A percentile compares a stretch with the other conserved stretches of the same genome.
Conservation (phyloP, 768 basidiomycete species). For the Saitozyma sp. region DNA sequence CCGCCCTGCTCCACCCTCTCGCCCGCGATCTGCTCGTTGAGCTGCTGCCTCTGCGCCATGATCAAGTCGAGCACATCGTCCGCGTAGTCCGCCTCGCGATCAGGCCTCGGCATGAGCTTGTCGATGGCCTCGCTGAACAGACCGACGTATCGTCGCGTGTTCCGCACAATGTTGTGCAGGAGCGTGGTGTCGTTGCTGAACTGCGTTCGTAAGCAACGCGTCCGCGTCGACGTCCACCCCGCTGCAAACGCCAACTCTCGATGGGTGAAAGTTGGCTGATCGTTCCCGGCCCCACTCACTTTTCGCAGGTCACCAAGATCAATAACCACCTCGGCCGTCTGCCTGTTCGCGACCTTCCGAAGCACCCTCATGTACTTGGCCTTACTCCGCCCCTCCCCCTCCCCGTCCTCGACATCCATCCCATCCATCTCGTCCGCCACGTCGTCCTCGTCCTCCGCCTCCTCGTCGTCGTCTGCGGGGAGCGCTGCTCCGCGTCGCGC, state of each 20-base stretch:
- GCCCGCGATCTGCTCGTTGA: conserved; percentile 65
- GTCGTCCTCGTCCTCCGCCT: conserved; percentile 43
- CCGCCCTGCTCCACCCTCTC: conserved; percentile 39
- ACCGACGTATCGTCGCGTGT: conserved; percentile 83
- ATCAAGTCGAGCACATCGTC: conserved; percentile 97
- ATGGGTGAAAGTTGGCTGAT: conserved; percentile 8
- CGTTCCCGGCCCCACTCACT: conserved; percentile 55
- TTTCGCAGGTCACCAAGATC: conserved; percentile 83
- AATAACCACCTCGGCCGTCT: conserved; percentile 82
- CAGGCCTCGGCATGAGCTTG: conserved; percentile 80
- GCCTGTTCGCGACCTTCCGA: conserved; percentile 73
- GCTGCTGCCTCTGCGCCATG: conserved; percentile 84
- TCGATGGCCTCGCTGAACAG: conserved; percentile 91
- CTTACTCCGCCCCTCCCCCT: conserved; percentile 27
- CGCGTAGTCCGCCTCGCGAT: conserved; percentile 74
- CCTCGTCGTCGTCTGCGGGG: conserved; percentile 40
- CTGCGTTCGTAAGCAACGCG: conserved; percentile 45
- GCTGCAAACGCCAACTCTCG: not conserved
- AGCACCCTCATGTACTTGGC: conserved; percentile 51
- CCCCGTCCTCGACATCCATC: conserved; percentile 56
- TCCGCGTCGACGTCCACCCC: not conserved
- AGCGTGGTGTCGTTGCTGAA: conserved; percentile 64
- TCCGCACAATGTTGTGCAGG: conserved; percentile 73
- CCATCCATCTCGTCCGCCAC: conserved; percentile 66
- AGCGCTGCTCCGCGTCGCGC: conserved; percentile 16